phyloP scores from a whole-genome alignment of 1,284 basidiomycete genomes.

The Athelia sp. region DNA sequence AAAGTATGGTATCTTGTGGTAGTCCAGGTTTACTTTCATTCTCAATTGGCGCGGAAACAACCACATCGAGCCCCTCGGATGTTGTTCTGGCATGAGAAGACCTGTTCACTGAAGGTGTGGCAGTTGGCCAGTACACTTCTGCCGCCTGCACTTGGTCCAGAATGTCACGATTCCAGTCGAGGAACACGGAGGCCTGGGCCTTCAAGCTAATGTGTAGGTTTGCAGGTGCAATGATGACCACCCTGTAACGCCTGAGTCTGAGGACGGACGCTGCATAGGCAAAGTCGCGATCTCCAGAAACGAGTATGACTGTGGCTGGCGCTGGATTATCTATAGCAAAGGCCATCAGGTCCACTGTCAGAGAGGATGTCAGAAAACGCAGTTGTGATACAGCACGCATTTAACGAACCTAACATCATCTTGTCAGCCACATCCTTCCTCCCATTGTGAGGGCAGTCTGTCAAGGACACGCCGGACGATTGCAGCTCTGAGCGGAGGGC shows the following conservation, averaged over 20 bases:
- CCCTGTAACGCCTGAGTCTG: conserved; percentile 42
- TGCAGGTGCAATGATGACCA: conserved; percentile 44
- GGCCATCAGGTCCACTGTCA: conserved; percentile 52
- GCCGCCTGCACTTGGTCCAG: not conserved
- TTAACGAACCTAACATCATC: conserved; percentile 40
- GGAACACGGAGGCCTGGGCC: conserved; percentile 46
- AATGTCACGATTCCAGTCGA: conserved; percentile 50
- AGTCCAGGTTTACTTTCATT: too few species aligned
- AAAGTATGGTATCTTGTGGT: too few species aligned
- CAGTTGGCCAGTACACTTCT: too few species aligned
- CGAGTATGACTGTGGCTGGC: conserved; percentile 47
- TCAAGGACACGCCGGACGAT: conserved; percentile 53
- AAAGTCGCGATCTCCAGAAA: conserved; percentile 57
- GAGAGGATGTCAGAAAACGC: not conserved
- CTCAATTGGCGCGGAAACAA: too few species aligned
- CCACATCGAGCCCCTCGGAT: too few species aligned
- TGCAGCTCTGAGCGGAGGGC: conserved; percentile 51
- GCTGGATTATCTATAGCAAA: conserved; percentile 52
- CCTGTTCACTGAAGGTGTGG: too few species aligned
- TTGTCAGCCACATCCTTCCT: conserved; percentile 50
- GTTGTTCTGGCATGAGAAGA: too few species aligned
- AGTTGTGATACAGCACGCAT: too few species aligned
- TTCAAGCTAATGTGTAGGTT: conserved; percentile 42
- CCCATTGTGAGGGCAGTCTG: conserved; percentile 54
- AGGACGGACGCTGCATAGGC: conserved; percentile 51